These are phyloP conservation scores for Tolypocladium inflatum DNA, from an alignment of 2,329 filamentous ascomycete genomes.

Conservation along the genomic window DNA sequence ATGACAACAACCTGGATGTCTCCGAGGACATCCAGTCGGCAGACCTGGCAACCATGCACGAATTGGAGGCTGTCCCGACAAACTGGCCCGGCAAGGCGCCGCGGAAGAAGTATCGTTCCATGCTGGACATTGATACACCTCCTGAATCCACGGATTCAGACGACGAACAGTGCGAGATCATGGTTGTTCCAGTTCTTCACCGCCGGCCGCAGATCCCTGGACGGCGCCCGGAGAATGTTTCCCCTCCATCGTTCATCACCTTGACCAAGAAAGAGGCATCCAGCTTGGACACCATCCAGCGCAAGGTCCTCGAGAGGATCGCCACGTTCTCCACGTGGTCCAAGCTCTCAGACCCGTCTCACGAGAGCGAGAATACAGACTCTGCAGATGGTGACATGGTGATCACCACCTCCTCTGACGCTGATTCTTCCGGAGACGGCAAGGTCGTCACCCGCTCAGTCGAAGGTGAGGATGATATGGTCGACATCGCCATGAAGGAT, in stretches of 20 bases:
- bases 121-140: constrained; percentile 37
- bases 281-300: constrained; percentile 60
- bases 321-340: constrained; percentile 66
- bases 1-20: constrained; percentile 58
- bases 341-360: constrained; percentile 43
- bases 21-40: constrained; percentile 63
- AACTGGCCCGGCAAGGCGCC: constrained; percentile 56
- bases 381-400: constrained; percentile 59
- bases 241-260: constrained; percentile 61
- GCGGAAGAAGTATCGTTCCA: constrained; percentile 38
- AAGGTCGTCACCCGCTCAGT: constrained; percentile 71
- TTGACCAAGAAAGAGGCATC: constrained; percentile 62
- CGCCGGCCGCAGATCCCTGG: constrained; percentile 30
- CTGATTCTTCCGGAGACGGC: constrained; percentile 57
- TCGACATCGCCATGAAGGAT: constrained; percentile 81
- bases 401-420: constrained; percentile 52
- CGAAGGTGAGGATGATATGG: constrained; percentile 81
- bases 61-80: constrained; percentile 69
- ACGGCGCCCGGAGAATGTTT: constrained; percentile 18
- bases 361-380: constrained; percentile 36
- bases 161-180: constrained; percentile 51
- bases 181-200: constrained; percentile 66
- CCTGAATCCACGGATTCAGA: constrained; percentile 42
- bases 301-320: constrained; percentile 70
- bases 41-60: constrained; percentile 60